A percentile compares a stretch with the other conserved stretches of the same genome.
Conservation (phyloP, 2,329 filamentous ascomycete genomes). For the Passalora sequoiae region DNA sequence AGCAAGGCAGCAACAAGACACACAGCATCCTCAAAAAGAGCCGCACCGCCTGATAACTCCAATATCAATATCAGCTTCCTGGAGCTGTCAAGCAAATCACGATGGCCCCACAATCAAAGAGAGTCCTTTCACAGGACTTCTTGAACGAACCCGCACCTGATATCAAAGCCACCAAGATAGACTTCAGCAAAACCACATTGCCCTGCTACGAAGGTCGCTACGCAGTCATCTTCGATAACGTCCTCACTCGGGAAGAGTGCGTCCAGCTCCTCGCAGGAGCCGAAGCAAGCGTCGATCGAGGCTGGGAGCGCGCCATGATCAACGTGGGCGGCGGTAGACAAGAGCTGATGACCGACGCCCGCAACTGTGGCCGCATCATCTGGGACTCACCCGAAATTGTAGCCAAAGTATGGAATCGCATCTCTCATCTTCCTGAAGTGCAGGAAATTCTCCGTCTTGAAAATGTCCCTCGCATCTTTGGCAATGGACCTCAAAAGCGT, state of each 20-base stretch:
- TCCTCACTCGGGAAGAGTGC: slow-evolving; percentile 62
- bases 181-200: slow-evolving; percentile 50
- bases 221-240: slow-evolving; percentile 60
- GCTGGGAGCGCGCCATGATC: slow-evolving; percentile 66
- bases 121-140: slow-evolving; percentile 43
- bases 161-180: slow-evolving; percentile 47
- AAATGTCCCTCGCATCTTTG: slow-evolving; percentile 41
- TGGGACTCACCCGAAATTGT: slow-evolving; percentile 63
- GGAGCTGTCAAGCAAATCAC: too few relatives aligned
- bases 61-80: too few relatives aligned
- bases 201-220: slow-evolving; percentile 52
- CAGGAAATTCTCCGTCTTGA: slow-evolving; percentile 37
- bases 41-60: too few relatives aligned
- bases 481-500: slow-evolving; percentile 40
- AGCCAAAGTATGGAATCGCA: slow-evolving; percentile 57
- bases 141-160: slow-evolving; percentile 44
- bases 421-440: slow-evolving; percentile 47
- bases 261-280: slow-evolving; percentile 49
- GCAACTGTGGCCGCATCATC: slow-evolving; percentile 72
- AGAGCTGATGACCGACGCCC: slow-evolving; percentile 51
- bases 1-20: too few relatives aligned
- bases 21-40: too few relatives aligned
- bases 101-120: background rate
- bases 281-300: slow-evolving; percentile 40
- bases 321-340: slow-evolving; percentile 61